Conservation (phyloP, 2,329 filamentous ascomycete genomes). For the Aspergillus persii region DNA sequence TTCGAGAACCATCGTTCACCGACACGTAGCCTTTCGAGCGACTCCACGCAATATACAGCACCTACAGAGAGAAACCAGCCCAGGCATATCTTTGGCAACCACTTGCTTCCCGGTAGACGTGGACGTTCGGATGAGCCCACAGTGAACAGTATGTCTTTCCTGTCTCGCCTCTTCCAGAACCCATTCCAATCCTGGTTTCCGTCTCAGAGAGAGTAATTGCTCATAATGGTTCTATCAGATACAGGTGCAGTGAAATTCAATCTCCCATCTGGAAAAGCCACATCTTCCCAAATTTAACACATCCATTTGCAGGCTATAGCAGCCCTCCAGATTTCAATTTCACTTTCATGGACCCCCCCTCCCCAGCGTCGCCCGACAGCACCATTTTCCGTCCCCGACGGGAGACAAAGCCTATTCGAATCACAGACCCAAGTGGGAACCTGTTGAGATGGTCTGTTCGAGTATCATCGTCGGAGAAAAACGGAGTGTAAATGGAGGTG, state of each 20-base stretch:
- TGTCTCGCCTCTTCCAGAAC: background rate
- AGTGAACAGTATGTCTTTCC: background rate
- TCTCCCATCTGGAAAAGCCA: background rate
- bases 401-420: background rate
- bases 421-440: background rate
- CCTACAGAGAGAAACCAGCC: background rate
- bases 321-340: background rate
- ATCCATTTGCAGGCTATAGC: background rate
- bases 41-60: background rate
- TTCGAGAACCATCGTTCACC: background rate
- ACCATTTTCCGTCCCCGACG: background rate
- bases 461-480: slow-evolving; percentile 1
- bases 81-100: slow-evolving; percentile 9
- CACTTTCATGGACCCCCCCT: background rate
- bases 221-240: background rate
- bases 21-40: background rate
- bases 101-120: slow-evolving; percentile 10
- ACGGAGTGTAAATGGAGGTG: no score
- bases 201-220: background rate
- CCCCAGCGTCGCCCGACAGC: background rate
- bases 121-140: background rate
- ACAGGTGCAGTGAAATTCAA: background rate
- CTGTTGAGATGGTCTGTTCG: slow-evolving; percentile 15
- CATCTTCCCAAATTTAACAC: background rate
- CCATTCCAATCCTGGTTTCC: background rate